Evolutionary conservation across 306 rosid species (phyloP).

Genomic region (Trichosanthes truncata): DNA sequence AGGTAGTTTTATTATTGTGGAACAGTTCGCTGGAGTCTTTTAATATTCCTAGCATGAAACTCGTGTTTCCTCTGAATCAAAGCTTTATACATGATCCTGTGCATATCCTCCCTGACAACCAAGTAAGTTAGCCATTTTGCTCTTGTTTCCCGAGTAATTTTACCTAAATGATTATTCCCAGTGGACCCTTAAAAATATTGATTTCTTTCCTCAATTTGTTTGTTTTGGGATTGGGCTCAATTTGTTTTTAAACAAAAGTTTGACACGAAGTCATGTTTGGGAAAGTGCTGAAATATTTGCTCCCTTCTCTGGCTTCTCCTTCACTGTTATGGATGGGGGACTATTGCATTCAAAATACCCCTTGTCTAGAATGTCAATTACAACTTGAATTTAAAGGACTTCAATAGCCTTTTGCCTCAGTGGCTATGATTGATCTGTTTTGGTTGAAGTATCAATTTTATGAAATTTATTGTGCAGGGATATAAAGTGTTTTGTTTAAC

Average conservation of each 20-base stretch:
- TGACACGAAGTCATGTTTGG: neutral
- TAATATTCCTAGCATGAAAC: conserved; percentile 27
- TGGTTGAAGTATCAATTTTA: conserved; percentile 13
- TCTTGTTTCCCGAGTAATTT: neutral
- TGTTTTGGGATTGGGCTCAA: neutral
- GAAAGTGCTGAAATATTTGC: neutral
- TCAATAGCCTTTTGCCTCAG: neutral
- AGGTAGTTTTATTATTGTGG: conserved; percentile 9
- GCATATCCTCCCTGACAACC: neutral
- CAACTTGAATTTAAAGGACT: neutral
- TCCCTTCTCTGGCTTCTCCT: neutral
- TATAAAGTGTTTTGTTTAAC: conserved; percentile 32
- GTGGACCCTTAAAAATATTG: neutral
- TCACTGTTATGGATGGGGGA: neutral
- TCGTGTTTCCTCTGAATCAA: conserved; percentile 35
- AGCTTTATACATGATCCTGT: conserved; percentile 36
- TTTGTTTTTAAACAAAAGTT: neutral
- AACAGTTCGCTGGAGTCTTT: conserved; percentile 29
- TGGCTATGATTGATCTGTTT: conserved; percentile 1
- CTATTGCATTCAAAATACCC: neutral
- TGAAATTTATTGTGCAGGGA: conserved; percentile 33
- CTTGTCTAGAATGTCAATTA: neutral
- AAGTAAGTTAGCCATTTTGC: conserved; percentile 17
- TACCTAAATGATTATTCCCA: neutral
- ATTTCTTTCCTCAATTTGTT: neutral